phyloP scores from a whole-genome alignment of 768 basidiomycete species.

The Mycena latifolia region DNA sequence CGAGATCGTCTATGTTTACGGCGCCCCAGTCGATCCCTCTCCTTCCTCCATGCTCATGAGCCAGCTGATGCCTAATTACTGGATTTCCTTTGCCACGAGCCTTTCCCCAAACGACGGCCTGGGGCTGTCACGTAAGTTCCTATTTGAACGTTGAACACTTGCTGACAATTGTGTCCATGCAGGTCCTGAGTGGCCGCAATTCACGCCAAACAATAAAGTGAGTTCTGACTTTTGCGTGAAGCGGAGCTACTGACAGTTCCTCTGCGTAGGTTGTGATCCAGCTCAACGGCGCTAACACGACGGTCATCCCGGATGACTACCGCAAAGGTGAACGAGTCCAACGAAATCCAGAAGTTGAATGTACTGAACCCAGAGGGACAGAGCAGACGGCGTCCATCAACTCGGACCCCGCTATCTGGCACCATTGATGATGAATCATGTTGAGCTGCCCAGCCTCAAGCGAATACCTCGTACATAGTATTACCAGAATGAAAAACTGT shows the following conservation, averaged over 20 bases:
- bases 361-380: constrained; percentile 36
- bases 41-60: constrained; percentile 41
- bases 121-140: constrained; percentile 46
- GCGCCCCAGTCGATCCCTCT: constrained; percentile 31
- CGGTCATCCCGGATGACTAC: constrained; percentile 39
- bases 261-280: constrained; percentile 35
- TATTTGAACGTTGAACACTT: neutral
- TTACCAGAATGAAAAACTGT: too few species aligned
- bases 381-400: constrained; percentile 39
- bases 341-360: neutral
- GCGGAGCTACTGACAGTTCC: neutral
- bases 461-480: too few species aligned
- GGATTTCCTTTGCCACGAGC: constrained; percentile 60
- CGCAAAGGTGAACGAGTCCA: constrained; percentile 18
- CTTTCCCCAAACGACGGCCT: constrained; percentile 58
- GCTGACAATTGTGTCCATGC: neutral
- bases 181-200: constrained; percentile 39
- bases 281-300: constrained; percentile 37
- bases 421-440: constrained; percentile 8
- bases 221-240: neutral
- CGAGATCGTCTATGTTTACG: constrained; percentile 49
- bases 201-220: constrained; percentile 32
- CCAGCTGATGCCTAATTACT: constrained; percentile 56
- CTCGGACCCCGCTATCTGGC: constrained; percentile 27
- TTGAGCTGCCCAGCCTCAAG: too few species aligned